Evolutionary conservation across 768 basidiomycete genomes (phyloP), one percentile per base, ranked within the genome.

Genomic region (Rubroboletus satanas): DNA sequence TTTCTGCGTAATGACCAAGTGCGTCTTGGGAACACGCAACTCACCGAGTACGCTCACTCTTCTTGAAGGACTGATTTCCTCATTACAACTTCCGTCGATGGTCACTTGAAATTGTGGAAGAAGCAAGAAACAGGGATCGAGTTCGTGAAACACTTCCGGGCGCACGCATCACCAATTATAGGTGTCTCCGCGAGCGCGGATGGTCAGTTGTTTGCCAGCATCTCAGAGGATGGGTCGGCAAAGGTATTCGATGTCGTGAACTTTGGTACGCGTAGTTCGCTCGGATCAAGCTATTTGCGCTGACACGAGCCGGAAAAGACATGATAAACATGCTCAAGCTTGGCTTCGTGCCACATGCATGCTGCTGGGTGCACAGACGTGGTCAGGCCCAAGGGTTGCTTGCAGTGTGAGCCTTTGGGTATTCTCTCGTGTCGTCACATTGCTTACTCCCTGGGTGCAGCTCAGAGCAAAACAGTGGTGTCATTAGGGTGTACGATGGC

Each of bases 241-340:
- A 94, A 98, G 71, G 90, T 99, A 31, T 98, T 98, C 63, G 97
- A 99, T 67, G 93, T 99, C 2, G 82, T 97, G 56, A 98, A 98
- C 73, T 98, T 98, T 69, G 97, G 96, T 97, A 62, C 46, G 88
- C 68, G 42, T 56, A 10, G n/a, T 49, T 42, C 31, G 18, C 21
- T 54, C 18, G 35, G 47, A n/a, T 15, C 31, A 42, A 14, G 29
- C 8, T 21, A 26, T 21, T n/a, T 39, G n/a, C 28, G 33, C 18
- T 18, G 41, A 43, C 36, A 43, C 33, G 36, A 17, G 45, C 4
- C 5, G 49, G 48, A 46, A 50, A 37, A 98, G 96, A 99, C 70
- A 98, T 98, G 96, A 98, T 98, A 65, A 98, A 97, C 70, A 97
- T 98, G 72, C 82, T 99, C 57, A 91, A 93, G 67, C 78, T 99